A percentile compares a stretch with the other conserved stretches of the same genome.
These are phyloP conservation scores for Aaosphaeria pasadenensis DNA, from an alignment of 2,329 filamentous ascomycete genomes.

Conservation along the genomic window DNA sequence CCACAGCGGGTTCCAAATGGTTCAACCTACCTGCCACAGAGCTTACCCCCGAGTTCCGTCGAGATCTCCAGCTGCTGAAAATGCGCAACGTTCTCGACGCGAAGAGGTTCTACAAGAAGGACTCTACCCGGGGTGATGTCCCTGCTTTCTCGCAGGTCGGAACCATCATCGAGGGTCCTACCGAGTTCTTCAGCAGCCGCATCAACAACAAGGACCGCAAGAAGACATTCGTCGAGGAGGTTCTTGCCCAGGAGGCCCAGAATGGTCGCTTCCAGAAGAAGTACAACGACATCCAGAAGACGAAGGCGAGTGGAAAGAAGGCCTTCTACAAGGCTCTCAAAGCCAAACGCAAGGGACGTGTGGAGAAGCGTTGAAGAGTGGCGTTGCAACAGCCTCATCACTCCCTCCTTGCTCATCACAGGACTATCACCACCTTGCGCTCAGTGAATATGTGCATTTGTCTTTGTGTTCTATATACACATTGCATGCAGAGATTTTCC, in stretches of 20 bases:
- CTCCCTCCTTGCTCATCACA: too few relatives aligned
- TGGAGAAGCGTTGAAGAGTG: slow-evolving; percentile 31
- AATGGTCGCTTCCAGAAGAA: slow-evolving; percentile 78
- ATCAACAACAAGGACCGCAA: slow-evolving; percentile 86
- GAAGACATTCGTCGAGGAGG: slow-evolving; percentile 80
- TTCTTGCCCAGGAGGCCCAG: slow-evolving; percentile 65
- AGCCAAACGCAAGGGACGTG: slow-evolving; percentile 48
- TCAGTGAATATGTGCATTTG: not conserved
- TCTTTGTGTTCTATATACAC: not conserved
- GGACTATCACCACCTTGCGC: not conserved
- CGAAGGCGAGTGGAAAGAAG: slow-evolving; percentile 86
- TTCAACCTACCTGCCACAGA: slow-evolving; percentile 83
- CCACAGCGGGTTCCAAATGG: slow-evolving; percentile 78
- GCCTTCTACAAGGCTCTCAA: slow-evolving; percentile 80
- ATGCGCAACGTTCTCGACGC: slow-evolving; percentile 88
- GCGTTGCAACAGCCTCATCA: not conserved
- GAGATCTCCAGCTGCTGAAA: slow-evolving; percentile 83
- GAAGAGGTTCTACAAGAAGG: slow-evolving; percentile 89
- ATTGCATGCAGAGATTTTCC: not conserved
- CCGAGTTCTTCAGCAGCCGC: slow-evolving; percentile 79
- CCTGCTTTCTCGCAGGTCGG: slow-evolving; percentile 88
- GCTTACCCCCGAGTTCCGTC: slow-evolving; percentile 79
- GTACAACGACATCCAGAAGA: slow-evolving; percentile 78
- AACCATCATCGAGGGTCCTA: slow-evolving; percentile 81
- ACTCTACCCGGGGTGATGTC: slow-evolving; percentile 64